Conservation (phyloP, 352 stramenopile genomes). For the Phytophthora boehmeriae region DNA sequence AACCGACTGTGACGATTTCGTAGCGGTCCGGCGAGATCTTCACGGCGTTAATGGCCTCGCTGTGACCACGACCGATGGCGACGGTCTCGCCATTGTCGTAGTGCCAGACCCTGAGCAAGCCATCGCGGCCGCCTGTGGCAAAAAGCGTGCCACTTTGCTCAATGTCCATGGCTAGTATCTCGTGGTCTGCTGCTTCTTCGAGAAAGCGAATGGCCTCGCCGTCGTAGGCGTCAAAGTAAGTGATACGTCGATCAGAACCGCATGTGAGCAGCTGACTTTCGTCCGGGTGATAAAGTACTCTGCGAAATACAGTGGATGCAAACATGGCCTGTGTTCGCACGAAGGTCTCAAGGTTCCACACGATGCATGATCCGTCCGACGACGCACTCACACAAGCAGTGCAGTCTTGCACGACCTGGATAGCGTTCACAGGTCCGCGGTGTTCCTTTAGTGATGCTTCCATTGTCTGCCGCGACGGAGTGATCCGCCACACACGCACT, state of each 20-base stretch:
- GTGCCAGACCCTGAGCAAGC: conserved; percentile 94
- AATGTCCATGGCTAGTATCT: conserved; percentile 95
- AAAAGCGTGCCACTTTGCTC: conserved; percentile 90
- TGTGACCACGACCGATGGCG: conserved; percentile 91
- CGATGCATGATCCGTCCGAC: conserved; percentile 93
- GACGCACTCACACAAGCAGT: conserved; percentile 79
- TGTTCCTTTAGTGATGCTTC: conserved; percentile 96
- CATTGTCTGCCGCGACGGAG: conserved; percentile 93
- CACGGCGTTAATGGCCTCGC: conserved; percentile 92
- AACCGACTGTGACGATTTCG: conserved; percentile 93
- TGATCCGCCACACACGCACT: conserved; percentile 94
- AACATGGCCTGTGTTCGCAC: conserved; percentile 95
- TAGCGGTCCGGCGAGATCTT: conserved; percentile 93
- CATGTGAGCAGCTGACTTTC: conserved; percentile 96
- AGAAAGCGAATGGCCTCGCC: conserved; percentile 94
- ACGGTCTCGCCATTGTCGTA: conserved; percentile 96
- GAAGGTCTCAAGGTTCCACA: conserved; percentile 95
- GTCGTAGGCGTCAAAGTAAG: conserved; percentile 97
- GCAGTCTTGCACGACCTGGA: conserved; percentile 79
- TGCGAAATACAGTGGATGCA: conserved; percentile 94
- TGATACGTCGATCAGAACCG: conserved; percentile 95
- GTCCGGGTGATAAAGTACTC: conserved; percentile 95
- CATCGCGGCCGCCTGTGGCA: conserved; percentile 91
- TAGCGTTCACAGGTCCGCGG: conserved; percentile 91
- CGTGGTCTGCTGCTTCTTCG: conserved; percentile 88